Evolutionary conservation across 257 asterid species (phyloP), one percentile per base, ranked within the genome.

Genomic region (Lavandula angustifolia): DNA sequence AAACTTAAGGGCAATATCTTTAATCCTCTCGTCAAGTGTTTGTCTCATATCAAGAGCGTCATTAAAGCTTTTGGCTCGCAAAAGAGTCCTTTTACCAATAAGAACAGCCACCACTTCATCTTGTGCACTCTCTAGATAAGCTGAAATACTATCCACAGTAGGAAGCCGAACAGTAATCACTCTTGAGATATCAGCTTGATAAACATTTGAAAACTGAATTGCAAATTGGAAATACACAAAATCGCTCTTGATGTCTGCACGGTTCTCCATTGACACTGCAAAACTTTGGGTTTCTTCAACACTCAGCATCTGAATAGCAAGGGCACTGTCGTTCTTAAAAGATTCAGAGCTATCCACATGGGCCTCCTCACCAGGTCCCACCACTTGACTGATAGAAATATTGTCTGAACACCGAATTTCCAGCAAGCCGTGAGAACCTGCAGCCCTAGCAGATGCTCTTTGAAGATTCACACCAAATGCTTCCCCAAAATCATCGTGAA

Each of bases 381-480:
- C 75, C 11, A 92, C 98, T 76, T 92, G 96, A 78, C 78, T 85
- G 17, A 92, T 89, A 61, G 77, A 82, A 49, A 92, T 80, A 76
- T 85, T 79, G 79, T 92, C 96, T 2, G 98, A 92, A 75, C 98
- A 92, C 38, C 95, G 85, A 31, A 92, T 81, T 80, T 89, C 96
- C 76, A 92, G 64, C 68, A 86, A 80, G 72, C 98, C 98, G 72
- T 85, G 86, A 51, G 95, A 92, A 70, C 98, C 98, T 38, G 96
- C 85, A 54, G 98, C 85, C 79, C 96, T 80, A 29, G 76, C 57
- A 49, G 98, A 85, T 60, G 98, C 98, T 73, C 96, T 81, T 85
- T 91, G 98, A 84, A 91, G 79, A 76, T 91, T 91, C 73, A 91
- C 96, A 65, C 98, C 98, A 80, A 88, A 91, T 52, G 98, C 98